Evolutionary conservation across 2,329 filamentous ascomycete genomes (phyloP), one percentile per base, ranked within the genome.

Genomic region (Coleophoma crateriformis): DNA sequence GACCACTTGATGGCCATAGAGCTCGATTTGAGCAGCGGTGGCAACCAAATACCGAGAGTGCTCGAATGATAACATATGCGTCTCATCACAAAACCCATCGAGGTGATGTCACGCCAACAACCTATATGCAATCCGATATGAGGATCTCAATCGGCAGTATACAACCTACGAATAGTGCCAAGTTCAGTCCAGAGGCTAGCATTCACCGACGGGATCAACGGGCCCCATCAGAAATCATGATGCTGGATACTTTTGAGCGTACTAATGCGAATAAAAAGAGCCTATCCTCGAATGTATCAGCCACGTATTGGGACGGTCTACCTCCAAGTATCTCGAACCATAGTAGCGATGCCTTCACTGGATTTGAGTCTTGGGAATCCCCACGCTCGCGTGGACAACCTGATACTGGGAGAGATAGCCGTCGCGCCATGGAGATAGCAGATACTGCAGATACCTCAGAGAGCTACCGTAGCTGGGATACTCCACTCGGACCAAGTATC

Each of bases 71-170:
- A 15, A 32, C 33, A 14, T 61, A 42, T 33, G 27, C 15, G 43
- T 32, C 47, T n/a, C 15, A 33, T 34, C 43, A 44, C 38, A 19
- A 49, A 5, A 33, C 35, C 1, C 44, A 47, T 12, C 22, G 33
- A 38, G 14, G 17, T 7, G 15, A 19, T 38, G 33, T 14, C 15
- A 22, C 13, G 33, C 34, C 15, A 4, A 45, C 15, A 12, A 17
- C 3, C 4, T 34, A n/a, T 5, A 19, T 33, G 19, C 54, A 44
- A 33, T 35, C 52, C 11, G 56, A 63, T 55, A 59, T 64, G 12
- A 58, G 53, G 35, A 64, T 65, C 46, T 58, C 52, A 17, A 64
- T 64, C 50, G 60, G 58, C 33, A 57, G 53, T 7, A 58, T 44
- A 48, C 46, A 54, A 12, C 48, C 60, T 10, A 53, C 51, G 15